These are phyloP conservation scores for Phylloporus arenicola DNA, from an alignment of 768 basidiomycete genomes.

Conservation along the genomic window DNA sequence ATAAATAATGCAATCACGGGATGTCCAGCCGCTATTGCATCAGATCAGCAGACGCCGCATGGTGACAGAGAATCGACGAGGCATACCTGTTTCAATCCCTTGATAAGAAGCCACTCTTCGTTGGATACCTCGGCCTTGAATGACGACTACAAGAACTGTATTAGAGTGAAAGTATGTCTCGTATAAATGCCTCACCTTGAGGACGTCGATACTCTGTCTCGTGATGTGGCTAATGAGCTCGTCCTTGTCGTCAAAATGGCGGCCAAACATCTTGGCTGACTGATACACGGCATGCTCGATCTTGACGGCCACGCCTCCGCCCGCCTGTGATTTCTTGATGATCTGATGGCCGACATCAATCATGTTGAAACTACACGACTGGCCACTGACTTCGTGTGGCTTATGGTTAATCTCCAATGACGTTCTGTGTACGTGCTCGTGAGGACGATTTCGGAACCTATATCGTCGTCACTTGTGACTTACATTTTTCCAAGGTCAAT, in stretches of 20 bases:
- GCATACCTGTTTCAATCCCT: conserved; percentile 69
- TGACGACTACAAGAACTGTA: conserved; percentile 45
- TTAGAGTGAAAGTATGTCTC: conserved; percentile 6
- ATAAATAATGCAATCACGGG: conserved; percentile 13
- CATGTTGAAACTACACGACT: background rate
- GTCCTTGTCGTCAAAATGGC: conserved; percentile 95
- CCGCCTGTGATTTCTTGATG: conserved; percentile 91
- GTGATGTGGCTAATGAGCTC: conserved; percentile 89
- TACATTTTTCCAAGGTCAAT: conserved; percentile 93
- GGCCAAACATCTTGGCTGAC: conserved; percentile 90
- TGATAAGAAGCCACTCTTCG: conserved; percentile 93
- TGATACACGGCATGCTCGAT: conserved; percentile 97
- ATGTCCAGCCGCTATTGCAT: conserved; percentile 35
- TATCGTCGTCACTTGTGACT: conserved; percentile 24
- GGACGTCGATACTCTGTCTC: conserved; percentile 88
- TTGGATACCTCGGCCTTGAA: conserved; percentile 87
- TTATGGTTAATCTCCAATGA: conserved; percentile 98
- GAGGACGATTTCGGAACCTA: background rate
- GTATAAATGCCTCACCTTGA: conserved; percentile 56
- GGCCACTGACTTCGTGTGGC: conserved; percentile 56
- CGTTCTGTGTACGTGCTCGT: conserved; percentile 47
- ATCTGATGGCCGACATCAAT: conserved; percentile 41
- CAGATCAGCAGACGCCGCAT: background rate
- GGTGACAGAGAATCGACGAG: background rate
- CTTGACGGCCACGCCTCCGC: conserved; percentile 95